Base-by-base conservation (phyloP, 305 asterid species). In the Plantago rigida region DNA sequence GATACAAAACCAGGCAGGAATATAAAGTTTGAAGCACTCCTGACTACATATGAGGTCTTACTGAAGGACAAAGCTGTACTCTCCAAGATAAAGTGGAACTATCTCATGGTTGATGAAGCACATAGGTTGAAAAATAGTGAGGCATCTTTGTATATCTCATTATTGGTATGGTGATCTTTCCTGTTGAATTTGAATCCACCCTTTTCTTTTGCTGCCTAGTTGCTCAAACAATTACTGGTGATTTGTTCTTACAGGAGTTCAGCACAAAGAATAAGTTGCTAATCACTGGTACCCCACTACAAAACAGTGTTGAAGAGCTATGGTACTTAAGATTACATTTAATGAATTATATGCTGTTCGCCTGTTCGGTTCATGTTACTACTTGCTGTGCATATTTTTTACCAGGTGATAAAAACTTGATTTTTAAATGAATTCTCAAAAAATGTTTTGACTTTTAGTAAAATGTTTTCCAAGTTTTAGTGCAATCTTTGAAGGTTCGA, bases 41-140 rank as follows among this genome's bases (percentile, higher is more conserved):
- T 94, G 78, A 94, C 97, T 59, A 94, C 99, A 13, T 94, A 94
- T 71, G 99, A 94, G 81, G 99, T 89, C 9, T 56, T 94, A 67
- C 65, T 94, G 80, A 94, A 94, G 82, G 97, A 94, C 77, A 94
- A 85, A 69, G 82, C 76, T 46, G 97, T 84, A 47, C 95, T 94
- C 62, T 94, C 96, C 13, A 89, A 87, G 81, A 89, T 94, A 71
- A 89, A 80, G 82, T 94, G 99, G 99, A 94, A 75, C 71, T 94
- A 94, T 75, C 89, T 89, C 67, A 94, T 94, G 99, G 95, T 94
- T 75, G 99, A 94, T 80, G 99, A 94, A 79, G 99, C 99, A 9
- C 99, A 94, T 74, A 79, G 97, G 85, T 73, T 94, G 66, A 94
- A 94, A 82, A 94, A 94, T 70, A 89, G 97, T 57, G 99, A 89